Base-by-base conservation (phyloP, 1,284 basidiomycete genomes). In the Hemileia vastatrix region DNA sequence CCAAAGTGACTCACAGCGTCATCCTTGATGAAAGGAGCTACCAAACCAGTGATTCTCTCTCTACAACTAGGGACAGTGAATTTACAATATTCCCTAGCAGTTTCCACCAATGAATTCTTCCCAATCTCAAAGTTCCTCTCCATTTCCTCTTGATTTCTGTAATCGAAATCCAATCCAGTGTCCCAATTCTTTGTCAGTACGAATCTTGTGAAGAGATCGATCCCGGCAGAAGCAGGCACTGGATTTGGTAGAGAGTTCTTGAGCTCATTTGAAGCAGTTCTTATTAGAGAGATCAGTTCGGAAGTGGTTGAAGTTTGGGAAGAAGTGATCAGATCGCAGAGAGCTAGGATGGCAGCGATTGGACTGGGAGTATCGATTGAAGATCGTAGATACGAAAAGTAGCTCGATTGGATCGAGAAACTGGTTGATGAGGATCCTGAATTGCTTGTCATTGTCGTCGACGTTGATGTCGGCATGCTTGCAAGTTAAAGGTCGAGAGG, bases 241-340 rank as follows among this genome's bases (percentile, higher is more conserved):
- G 88, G 84, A 72, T 91, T 92, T 45, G 84, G 79, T 0, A 84
- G 81, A 18, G 81, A 80, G 19, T 79, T 75, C 68, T 83, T 85
- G 55, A 94, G 79, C 13, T 79, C 78, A 4, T 84, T 79, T 1
- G 88, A 86, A 24, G 85, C 87, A 49, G 86, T 82, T 64, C 88
- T 84, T 67, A 94, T 81, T 55, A 84, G 87, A 67, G 88, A 83
- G 47, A 90, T 85, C 50, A 94, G 83, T 76, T 94, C 90, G 69
- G 89, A 89, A 83, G 90, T 91, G 21, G 91, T 93, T 5, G 84
- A 87, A 40, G 88, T 88, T 82, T n/a, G n/a, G n/a, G n/a, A n/a
- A n/a, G 65, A 60, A 23, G 65, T 61, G 43, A 75, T 68, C 32
- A 75, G 63, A 40, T 73, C 71, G 6, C 71, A 68, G 1, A 75